These are phyloP conservation scores for Phylloporus scabripes DNA, from an alignment of 768 basidiomycete genomes.

Conservation along the genomic window DNA sequence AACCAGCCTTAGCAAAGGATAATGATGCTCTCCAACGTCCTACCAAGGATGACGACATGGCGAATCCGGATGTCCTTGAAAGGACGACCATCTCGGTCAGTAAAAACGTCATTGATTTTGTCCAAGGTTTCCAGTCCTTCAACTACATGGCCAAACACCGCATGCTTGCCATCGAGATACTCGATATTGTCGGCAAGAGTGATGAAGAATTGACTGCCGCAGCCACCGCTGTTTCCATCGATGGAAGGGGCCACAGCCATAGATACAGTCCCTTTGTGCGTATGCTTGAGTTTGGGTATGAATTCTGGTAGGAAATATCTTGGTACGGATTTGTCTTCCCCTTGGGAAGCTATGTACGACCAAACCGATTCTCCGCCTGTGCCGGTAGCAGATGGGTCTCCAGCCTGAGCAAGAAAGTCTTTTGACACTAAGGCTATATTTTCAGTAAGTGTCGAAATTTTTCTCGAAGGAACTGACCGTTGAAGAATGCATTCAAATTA, in stretches of 20 bases:
- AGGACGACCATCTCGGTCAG: slow-evolving; percentile 84
- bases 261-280: slow-evolving; percentile 80
- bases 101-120: slow-evolving; percentile 87
- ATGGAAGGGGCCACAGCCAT: slow-evolving; percentile 93
- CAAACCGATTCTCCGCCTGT: slow-evolving; percentile 89
- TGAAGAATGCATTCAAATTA: slow-evolving; percentile 96
- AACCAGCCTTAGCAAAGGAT: slow-evolving; percentile 1
- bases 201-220: slow-evolving; percentile 95
- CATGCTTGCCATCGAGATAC: slow-evolving; percentile 91
- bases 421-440: slow-evolving; percentile 66
- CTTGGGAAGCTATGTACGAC: slow-evolving; percentile 61
- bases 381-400: slow-evolving; percentile 95
- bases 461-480: slow-evolving; percentile 54
- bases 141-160: slow-evolving; percentile 93
- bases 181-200: slow-evolving; percentile 88
- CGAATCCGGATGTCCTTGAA: slow-evolving; percentile 92
- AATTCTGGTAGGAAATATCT: slow-evolving; percentile 90
- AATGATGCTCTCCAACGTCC: slow-evolving; percentile 1
- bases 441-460: slow-evolving; percentile 1
- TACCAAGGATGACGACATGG: slow-evolving; percentile 94
- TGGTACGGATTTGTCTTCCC: slow-evolving; percentile 32
- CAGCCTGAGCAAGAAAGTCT: slow-evolving; percentile 93
- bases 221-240: slow-evolving; percentile 65
- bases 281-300: slow-evolving; percentile 77
- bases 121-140: slow-evolving; percentile 91